Evolutionary conservation across 2,329 filamentous ascomycete genomes (phyloP), one percentile per base, ranked within the genome.

Genomic region (Sarocladium kiliense): DNA sequence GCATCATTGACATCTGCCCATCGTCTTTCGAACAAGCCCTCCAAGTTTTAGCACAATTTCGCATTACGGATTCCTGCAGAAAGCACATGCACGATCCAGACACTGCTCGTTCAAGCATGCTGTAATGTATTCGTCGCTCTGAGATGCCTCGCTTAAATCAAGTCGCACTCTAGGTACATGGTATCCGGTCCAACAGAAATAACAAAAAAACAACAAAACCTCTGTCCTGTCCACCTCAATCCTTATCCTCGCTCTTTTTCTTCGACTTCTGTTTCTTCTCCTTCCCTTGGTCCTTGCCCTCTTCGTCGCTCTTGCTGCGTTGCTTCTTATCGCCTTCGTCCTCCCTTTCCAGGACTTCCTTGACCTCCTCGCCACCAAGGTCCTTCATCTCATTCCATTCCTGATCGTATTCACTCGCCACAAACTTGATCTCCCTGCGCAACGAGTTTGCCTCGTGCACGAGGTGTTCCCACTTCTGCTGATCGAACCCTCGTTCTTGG

Each of bases 401-500:
- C 7, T 92, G 89, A 62, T 95, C 91, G 67, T 96, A 96, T 71
- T 96, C 91, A 32, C 85, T 82, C 0, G 92, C 91, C 9, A 95
- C 82, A 16, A 79, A 78, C 71, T 87, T 88, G 68, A 97, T 88
- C 71, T 97, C 92, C 59, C 79, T 81, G 5, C 91, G 75, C 59
- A 96, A 70, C 2, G 79, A 73, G 66, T 96, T 96, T 0, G 85
- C 89, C 59, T 96, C 91, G 49, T 91, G 84, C 2, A 95, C 82
- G 30, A 95, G 65, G 3, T 77, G 74, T 63, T 95, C 89, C 92
- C 92, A 97, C 58, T 81, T 81, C 34, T 79, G 76, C 21, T 89
- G 68, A 64, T 96, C 86, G 61, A 97, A 90, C 0, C 89, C 89
- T 11, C 84, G 82, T 42, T 79, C 74, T 61, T 88, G 79, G 67